Base-by-base conservation (phyloP, 345 rosid genomes). In the Heritiera fomes region DNA sequence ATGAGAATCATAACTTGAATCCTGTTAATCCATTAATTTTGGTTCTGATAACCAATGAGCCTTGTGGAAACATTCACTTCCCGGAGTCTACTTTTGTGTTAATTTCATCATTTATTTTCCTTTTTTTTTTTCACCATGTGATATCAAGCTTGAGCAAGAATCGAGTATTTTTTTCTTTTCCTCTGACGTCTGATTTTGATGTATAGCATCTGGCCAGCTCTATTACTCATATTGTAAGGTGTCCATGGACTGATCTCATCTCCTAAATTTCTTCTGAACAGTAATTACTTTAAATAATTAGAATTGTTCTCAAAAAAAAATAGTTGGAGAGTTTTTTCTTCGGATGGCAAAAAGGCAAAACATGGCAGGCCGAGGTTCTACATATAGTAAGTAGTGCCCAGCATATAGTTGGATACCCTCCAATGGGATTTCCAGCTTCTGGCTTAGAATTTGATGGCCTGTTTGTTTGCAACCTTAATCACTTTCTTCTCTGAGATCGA, bases 291-390 rank as follows among this genome's bases (percentile, higher is more conserved):
- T 34, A 50, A 50, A 13, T 15, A 50, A 50, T 47, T 28, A 69
- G 47, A 23, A 23, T 23, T 23, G 28, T 23, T 23, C 28, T 23
- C 28, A 23, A 23, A 23, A 23, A 23, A 23, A 23, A 70, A 47
- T 23, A 47, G 56, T 70, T 12, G 74, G 32, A 10, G 30, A 43
- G 14, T 2, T 67, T 67, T 67, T 49, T 71, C 43, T 15, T 71
- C 7, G 28, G 7, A 49, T 49, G 13, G 75, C 38, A 71, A 67
- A 71, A 71, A 71, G 59, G 60, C 43, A 50, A 71, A 50, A 71
- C 61, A 50, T 72, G 76, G 63, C 49, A 38, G 63, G 49, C 43
- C 49, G 63, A 72, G 76, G 63, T 53, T 72, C 76, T 43, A 55
- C 46, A 53, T 53, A 53, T 34, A 38, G 76, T 72, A 72, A 53